Evolutionary conservation across 1,284 basidiomycete species (phyloP).

Genomic region (Testicularia cyperi): DNA sequence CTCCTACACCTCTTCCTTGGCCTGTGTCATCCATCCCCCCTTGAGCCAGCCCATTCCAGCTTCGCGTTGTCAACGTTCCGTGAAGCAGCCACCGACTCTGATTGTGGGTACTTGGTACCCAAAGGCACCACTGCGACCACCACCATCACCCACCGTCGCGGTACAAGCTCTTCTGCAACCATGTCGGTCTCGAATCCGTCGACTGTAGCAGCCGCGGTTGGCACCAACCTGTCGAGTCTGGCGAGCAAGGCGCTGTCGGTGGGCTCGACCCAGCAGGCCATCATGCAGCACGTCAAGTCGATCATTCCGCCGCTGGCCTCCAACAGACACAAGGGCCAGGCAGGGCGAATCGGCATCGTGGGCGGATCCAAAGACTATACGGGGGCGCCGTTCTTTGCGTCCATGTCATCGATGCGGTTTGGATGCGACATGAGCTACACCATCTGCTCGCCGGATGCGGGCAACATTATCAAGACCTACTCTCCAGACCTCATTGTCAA

Average conservation of each 20-base stretch:
- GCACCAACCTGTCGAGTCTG: neutral
- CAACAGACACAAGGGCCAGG: slow-evolving; percentile 91
- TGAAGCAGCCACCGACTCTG: too few relatives aligned
- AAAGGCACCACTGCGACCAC: too few relatives aligned
- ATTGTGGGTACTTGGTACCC: too few relatives aligned
- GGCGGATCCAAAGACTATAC: slow-evolving; percentile 93
- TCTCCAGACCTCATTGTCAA: slow-evolving; percentile 93
- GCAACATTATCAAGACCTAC: slow-evolving; percentile 90
- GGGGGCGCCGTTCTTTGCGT: slow-evolving; percentile 81
- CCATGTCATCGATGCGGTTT: slow-evolving; percentile 42
- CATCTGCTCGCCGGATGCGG: slow-evolving; percentile 85
- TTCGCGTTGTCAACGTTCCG: too few relatives aligned
- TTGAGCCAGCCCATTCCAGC: too few relatives aligned
- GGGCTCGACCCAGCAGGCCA: slow-evolving; percentile 3
- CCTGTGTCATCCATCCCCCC: too few relatives aligned
- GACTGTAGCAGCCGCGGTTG: neutral
- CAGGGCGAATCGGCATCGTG: slow-evolving; percentile 88
- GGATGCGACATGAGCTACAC: slow-evolving; percentile 94
- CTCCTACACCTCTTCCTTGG: too few relatives aligned
- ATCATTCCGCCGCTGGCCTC: slow-evolving; percentile 82
- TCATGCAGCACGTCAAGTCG: slow-evolving; percentile 65
- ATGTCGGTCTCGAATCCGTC: too few relatives aligned
- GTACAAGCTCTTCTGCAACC: too few relatives aligned
- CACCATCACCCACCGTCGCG: too few relatives aligned
- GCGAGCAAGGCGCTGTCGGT: neutral